Evolutionary conservation across 2,329 filamentous ascomycete genomes (phyloP).

Genomic region (Stagonosporopsis chrysanthemi): DNA sequence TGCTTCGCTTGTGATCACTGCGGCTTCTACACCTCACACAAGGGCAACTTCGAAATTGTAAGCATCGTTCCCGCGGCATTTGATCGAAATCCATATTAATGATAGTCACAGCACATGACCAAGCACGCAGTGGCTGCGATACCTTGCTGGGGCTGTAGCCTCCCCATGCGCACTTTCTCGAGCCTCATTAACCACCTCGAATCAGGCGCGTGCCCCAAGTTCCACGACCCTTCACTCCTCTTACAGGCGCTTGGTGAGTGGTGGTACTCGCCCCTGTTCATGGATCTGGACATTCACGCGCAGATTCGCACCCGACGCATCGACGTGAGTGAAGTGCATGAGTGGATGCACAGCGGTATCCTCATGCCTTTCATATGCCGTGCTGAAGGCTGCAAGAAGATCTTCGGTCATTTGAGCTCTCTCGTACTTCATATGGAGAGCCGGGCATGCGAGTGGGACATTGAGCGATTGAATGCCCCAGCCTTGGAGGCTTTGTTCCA

Average conservation of each 20-base stretch:
- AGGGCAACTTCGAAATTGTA: conserved; percentile 35
- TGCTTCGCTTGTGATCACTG: conserved; percentile 38
- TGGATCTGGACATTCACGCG: conserved; percentile 46
- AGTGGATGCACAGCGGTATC: conserved; percentile 34
- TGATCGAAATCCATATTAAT: too few species aligned
- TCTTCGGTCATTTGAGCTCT: conserved; percentile 37
- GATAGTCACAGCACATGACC: conserved; percentile 36
- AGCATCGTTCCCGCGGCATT: too few species aligned
- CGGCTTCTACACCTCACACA: conserved; percentile 28
- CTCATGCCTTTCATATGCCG: conserved; percentile 45
- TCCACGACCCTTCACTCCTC: conserved; percentile 62
- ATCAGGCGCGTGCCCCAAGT: conserved; percentile 71
- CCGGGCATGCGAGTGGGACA: conserved; percentile 36
- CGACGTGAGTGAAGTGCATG: conserved; percentile 28
- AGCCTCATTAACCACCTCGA: conserved; percentile 53
- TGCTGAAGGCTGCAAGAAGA: conserved; percentile 31
- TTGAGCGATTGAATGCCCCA: conserved; percentile 34
- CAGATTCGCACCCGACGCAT: conserved; percentile 39
- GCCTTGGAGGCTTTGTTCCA: conserved; percentile 33
- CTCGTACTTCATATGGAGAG: conserved; percentile 42
- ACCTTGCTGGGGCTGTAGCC: conserved; percentile 37
- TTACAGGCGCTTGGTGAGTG: conserved; percentile 37
- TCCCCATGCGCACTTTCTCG: conserved; percentile 34
- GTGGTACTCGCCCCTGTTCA: conserved; percentile 46
- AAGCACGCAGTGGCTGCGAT: conserved; percentile 32